These are phyloP conservation scores for Fragilariopsis cylindrus DNA, from an alignment of 108 stramenopile species.

Conservation along the genomic window DNA sequence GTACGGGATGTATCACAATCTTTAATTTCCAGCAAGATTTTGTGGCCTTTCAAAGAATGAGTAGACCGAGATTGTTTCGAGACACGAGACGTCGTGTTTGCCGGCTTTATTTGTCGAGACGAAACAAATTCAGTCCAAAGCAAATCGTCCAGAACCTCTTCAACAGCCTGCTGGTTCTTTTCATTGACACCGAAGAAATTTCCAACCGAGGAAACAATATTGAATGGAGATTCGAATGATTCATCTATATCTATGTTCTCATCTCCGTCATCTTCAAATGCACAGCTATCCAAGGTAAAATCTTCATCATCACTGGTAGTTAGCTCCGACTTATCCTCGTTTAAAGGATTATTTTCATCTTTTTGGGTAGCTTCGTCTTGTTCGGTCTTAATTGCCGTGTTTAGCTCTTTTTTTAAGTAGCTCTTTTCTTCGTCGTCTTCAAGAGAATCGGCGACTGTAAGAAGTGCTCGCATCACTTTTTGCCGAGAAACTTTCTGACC, in stretches of 20 bases:
- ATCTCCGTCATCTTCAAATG: conserved; percentile 1
- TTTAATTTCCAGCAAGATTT: not conserved
- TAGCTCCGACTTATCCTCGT: not conserved
- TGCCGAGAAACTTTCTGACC: conserved; percentile 26
- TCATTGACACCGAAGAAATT: conserved; percentile 16
- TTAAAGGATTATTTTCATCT: not conserved
- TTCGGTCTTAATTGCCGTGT: conserved; percentile 10
- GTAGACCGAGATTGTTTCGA: not conserved
- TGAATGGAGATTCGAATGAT: conserved; percentile 6
- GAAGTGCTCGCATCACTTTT: conserved; percentile 30
- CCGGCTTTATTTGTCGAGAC: not conserved
- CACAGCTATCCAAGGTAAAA: conserved; percentile 6
- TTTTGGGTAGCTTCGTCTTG: not conserved
- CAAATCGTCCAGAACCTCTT: conserved; percentile 32
- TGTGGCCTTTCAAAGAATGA: not conserved
- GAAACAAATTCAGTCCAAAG: conserved; percentile 34
- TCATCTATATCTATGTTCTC: not conserved
- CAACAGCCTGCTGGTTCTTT: conserved; percentile 22
- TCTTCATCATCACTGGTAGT: conserved; percentile 14
- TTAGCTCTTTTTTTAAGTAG: conserved; percentile 18
- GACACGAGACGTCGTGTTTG: not conserved
- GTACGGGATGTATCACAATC: not conserved
- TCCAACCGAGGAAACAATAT: conserved; percentile 24
- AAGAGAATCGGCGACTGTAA: conserved; percentile 33
- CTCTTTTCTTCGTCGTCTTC: conserved; percentile 29